Evolutionary conservation across 352 stramenopile genomes (phyloP).

Genomic region (Phytophthora ohioensis): DNA sequence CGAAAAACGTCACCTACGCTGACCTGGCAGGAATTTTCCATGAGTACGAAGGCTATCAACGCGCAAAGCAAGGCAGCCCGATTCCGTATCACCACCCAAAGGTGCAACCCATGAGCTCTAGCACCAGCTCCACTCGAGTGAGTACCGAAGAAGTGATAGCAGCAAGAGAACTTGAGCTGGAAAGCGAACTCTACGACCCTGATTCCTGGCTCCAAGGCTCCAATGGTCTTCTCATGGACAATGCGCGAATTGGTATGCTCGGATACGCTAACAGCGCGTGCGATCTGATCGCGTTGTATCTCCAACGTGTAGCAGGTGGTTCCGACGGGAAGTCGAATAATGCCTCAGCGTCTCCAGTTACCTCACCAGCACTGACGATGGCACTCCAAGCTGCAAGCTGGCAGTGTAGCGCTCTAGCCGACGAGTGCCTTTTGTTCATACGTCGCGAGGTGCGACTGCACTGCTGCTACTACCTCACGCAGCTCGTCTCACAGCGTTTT

Average conservation of each 20-base stretch:
- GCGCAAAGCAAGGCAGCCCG: constrained; percentile 58
- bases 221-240: constrained; percentile 75
- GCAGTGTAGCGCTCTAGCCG: constrained; percentile 75
- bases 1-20: constrained; percentile 56
- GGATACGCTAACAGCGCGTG: constrained; percentile 82
- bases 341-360: constrained; percentile 24
- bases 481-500: constrained; percentile 72
- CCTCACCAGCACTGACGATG: constrained; percentile 41
- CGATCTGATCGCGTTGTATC: constrained; percentile 71
- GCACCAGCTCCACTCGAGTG: constrained; percentile 8
- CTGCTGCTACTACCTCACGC: constrained; percentile 83
- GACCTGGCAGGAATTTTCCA: constrained; percentile 72
- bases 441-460: constrained; percentile 79
- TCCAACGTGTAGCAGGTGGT: constrained; percentile 41
- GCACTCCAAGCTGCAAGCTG: constrained; percentile 69
- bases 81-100: constrained; percentile 68
- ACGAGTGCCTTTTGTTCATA: constrained; percentile 83
- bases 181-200: constrained; percentile 68
- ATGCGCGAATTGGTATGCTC: constrained; percentile 79
- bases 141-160: constrained; percentile 53
- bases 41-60: constrained; percentile 72
- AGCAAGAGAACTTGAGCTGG: constrained; percentile 69
- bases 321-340: constrained; percentile 28
- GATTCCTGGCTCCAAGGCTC: constrained; percentile 58
- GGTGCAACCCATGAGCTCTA: constrained; percentile 30